A percentile compares a stretch with the other conserved stretches of the same genome.
Conservation (phyloP, 305 asterid genomes). For the Nicotiana rustica region DNA sequence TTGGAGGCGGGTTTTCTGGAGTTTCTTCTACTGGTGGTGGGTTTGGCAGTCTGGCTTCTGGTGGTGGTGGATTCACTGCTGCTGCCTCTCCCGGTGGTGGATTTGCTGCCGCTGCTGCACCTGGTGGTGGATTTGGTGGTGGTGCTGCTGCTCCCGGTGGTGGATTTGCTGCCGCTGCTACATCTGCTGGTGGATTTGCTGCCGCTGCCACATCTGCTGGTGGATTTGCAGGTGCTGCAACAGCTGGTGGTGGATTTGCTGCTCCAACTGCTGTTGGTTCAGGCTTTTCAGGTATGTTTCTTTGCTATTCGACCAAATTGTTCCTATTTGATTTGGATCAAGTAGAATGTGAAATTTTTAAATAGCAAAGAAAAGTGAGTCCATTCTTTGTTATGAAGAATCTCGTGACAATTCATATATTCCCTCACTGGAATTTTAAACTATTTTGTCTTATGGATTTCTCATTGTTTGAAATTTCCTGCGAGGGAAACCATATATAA, state of each 20-base stretch:
- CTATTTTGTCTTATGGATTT: constrained; percentile 20
- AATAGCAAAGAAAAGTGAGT: constrained; percentile 22
- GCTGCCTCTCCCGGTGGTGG: constrained; percentile 45
- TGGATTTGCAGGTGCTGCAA: constrained; percentile 48
- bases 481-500: neutral
- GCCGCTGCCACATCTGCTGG: constrained; percentile 50
- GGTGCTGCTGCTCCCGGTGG: constrained; percentile 41
- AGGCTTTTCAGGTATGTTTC: constrained; percentile 40
- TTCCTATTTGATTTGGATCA: constrained; percentile 1
- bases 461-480: neutral
- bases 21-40: constrained; percentile 68
- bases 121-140: constrained; percentile 57
- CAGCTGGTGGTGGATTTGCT: constrained; percentile 58
- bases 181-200: constrained; percentile 38
- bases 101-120: constrained; percentile 49
- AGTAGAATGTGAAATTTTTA: constrained; percentile 39
- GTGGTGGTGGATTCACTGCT: constrained; percentile 59
- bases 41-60: constrained; percentile 62
- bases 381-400: constrained; percentile 18
- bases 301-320: neutral
- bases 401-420: neutral
- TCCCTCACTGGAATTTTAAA: too few species aligned
- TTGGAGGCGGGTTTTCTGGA: constrained; percentile 68
- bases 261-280: constrained; percentile 51
- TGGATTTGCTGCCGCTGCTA: constrained; percentile 47